Percentiles rank a stretch among this genome's conserved stretches.
Conservation (phyloP, 2,329 filamentous ascomycete genomes). For the Neofusicoccum ribis region DNA sequence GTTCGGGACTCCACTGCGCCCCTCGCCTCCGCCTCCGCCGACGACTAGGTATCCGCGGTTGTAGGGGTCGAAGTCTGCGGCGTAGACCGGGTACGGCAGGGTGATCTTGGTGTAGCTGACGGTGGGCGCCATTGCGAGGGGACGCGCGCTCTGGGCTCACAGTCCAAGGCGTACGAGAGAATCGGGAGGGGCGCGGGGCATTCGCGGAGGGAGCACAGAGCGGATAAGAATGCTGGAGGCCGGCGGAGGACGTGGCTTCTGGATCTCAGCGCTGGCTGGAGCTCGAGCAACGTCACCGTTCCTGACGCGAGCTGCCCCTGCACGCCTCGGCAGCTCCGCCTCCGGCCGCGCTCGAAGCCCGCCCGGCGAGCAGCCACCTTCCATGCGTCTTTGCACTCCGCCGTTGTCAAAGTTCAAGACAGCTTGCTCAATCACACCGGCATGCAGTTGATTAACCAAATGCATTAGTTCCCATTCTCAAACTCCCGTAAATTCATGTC, state of each 20-base stretch:
- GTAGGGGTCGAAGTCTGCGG: constrained; percentile 82
- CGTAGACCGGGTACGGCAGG: constrained; percentile 81
- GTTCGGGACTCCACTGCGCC: constrained; percentile 76
- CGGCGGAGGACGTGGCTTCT: no score
- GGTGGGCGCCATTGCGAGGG: constrained; percentile 26
- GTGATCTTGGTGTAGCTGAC: constrained; percentile 60
- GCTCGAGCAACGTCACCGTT: constrained; percentile 7
- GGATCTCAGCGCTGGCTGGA: background rate
- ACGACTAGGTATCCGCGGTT: constrained; percentile 76
- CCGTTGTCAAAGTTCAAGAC: background rate
- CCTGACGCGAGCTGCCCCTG: background rate
- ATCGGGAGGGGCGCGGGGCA: background rate
- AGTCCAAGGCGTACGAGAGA: background rate
- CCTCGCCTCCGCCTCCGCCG: constrained; percentile 77
- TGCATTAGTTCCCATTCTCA: background rate
- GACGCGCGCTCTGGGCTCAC: background rate
- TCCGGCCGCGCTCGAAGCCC: background rate
- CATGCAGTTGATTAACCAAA: background rate
- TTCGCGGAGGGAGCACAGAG: background rate
- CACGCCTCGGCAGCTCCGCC: background rate
- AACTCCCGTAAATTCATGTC: constrained; percentile 19
- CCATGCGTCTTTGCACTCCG: no score
- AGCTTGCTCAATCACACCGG: background rate
- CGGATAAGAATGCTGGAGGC: background rate
- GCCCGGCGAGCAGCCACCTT: background rate